Percentiles rank a stretch among this genome's conserved stretches.
Conservation (phyloP, 192 early-diverging fungal species). For the Borealophlyctis nickersoniae region DNA sequence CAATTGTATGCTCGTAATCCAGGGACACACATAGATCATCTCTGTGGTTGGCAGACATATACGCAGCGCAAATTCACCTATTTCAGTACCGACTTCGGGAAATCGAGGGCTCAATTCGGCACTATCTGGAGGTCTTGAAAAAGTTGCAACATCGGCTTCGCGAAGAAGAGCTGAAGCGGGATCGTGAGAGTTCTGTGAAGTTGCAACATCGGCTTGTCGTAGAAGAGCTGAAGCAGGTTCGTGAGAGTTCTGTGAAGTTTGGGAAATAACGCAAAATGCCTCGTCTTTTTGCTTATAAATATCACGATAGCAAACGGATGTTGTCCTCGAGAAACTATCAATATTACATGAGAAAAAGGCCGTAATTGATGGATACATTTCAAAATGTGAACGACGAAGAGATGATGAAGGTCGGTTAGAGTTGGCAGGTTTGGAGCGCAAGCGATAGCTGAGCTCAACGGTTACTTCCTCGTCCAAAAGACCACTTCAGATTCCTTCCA, state of each 20-base stretch:
- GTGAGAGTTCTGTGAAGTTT: slow-evolving; percentile 27
- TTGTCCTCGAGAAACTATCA: slow-evolving; percentile 55
- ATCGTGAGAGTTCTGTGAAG: slow-evolving; percentile 17
- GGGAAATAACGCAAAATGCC: too few species aligned
- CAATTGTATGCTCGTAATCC: background rate
- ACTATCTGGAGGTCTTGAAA: slow-evolving; percentile 49
- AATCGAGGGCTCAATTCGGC: slow-evolving; percentile 54
- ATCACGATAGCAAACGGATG: slow-evolving; percentile 50
- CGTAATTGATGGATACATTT: slow-evolving; percentile 44
- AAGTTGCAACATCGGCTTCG: slow-evolving; percentile 46
- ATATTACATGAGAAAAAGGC: slow-evolving; percentile 61
- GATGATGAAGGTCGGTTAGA: slow-evolving; percentile 27
- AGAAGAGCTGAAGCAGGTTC: slow-evolving; percentile 31
- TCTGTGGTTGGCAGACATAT: slow-evolving; percentile 40
- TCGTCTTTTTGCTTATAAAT: too few species aligned
- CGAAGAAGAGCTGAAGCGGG: slow-evolving; percentile 38
- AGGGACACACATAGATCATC: background rate
- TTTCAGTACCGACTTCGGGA: slow-evolving; percentile 52
- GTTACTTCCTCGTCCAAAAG: too few species aligned
- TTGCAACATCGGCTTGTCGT: slow-evolving; percentile 50
- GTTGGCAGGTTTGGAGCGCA: too few species aligned
- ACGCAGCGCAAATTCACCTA: slow-evolving; percentile 53
- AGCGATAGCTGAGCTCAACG: too few species aligned
- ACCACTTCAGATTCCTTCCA: too few species aligned
- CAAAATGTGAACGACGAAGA: slow-evolving; percentile 18